These are phyloP conservation scores for Aureobasidium pullulans DNA, from an alignment of 2,329 filamentous ascomycete species.

Conservation along the genomic window DNA sequence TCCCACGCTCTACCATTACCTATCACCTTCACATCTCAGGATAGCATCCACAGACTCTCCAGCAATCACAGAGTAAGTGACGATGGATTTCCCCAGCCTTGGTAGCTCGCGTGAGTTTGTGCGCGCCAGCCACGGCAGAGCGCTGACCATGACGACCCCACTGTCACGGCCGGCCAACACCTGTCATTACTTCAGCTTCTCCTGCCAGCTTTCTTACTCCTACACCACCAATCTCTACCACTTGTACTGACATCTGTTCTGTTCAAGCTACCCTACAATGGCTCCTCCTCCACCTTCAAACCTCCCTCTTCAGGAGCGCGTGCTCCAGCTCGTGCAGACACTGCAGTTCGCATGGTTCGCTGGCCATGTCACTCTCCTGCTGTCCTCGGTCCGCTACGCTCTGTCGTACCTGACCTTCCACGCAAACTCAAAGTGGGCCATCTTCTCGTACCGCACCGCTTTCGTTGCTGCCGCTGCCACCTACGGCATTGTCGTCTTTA, in stretches of 20 bases:
- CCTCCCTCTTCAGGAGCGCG: slow-evolving; percentile 18
- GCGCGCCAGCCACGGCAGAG: slow-evolving; percentile 10
- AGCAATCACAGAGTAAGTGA: slow-evolving; percentile 2
- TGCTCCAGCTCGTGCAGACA: slow-evolving; percentile 61
- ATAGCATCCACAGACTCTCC: neutral
- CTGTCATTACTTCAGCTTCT: slow-evolving; percentile 1
- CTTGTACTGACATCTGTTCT: neutral
- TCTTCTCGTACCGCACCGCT: slow-evolving; percentile 79
- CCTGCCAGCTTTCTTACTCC: neutral
- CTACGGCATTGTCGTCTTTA: slow-evolving; percentile 98
- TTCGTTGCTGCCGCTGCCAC: slow-evolving; percentile 86
- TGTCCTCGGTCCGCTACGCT: slow-evolving; percentile 73
- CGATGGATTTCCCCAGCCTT: neutral
- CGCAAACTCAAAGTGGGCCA: slow-evolving; percentile 68
- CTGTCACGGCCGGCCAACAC: neutral
- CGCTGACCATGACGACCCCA: slow-evolving; percentile 13
- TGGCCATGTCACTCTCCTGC: slow-evolving; percentile 79
- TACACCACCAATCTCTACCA: neutral
- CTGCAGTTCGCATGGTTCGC: slow-evolving; percentile 70
- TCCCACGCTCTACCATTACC: neutral
- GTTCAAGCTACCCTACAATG: slow-evolving; percentile 15
- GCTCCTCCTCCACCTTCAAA: slow-evolving; percentile 19
- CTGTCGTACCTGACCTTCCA: slow-evolving; percentile 87
- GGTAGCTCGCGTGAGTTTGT: slow-evolving; percentile 10
- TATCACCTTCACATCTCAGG: neutral